Evolutionary conservation across 163 green algal species (phyloP), one percentile per base, ranked within the genome.

Genomic region (Prototheca wickerhamii): DNA sequence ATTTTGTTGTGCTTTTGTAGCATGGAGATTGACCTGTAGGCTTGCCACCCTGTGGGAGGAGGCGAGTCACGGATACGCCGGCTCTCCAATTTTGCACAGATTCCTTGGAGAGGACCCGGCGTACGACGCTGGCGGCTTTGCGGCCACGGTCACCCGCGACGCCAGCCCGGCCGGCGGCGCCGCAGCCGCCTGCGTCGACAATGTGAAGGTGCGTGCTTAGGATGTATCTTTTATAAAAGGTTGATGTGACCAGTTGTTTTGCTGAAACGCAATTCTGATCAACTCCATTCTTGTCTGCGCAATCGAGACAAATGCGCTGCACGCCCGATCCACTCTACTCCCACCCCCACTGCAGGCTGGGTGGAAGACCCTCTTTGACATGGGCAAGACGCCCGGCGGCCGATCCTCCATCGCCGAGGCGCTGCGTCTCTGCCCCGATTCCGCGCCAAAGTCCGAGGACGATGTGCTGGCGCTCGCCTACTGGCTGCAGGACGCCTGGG

Each of bases 71-170:
- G n/a, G n/a, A n/a, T n/a, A n/a, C n/a, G n/a, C n/a, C n/a, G n/a
- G n/a, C n/a, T n/a, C n/a, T n/a, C n/a, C n/a, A n/a, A n/a, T n/a
- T n/a, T n/a, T n/a, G n/a, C 23, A 5, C 46, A 54, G 46, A 6
- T 54, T 49, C 29, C 65, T 81, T 15, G 86, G 86, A 4, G 76
- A 92, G 74, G 66, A 81, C 8, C 88, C 88, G 2, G 61, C 82
- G 10, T 84, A 83, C 42, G 83, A 95, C 63, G 8, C 70, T 10
- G 65, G 61, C 34, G 64, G 65, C 3, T 96, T 91, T 71, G 80
- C 85, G 5, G 79, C 82, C 30, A 82, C 84, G 4, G 86, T 93
- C 3, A 94, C 87, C 3, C 82, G 83, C 37, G 89, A 95, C 68
- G 87, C 89, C 4, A 78, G 71, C 1, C 49, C 75, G 2, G 66